Evolutionary conservation across 1,284 basidiomycete genomes (phyloP).

Genomic region (Marasmius sp.): DNA sequence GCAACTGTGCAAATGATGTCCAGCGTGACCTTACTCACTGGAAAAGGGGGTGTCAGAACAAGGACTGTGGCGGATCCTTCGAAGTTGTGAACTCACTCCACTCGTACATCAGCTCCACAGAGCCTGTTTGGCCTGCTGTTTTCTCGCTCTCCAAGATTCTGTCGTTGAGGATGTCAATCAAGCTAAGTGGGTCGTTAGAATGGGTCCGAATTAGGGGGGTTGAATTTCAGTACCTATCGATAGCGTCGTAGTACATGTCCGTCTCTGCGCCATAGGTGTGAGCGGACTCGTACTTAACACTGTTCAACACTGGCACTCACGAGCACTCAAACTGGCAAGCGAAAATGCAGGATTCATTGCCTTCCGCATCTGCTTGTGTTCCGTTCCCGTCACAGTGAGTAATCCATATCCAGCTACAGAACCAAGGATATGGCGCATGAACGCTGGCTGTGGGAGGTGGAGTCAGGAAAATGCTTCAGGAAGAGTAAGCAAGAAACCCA

Average conservation of each 20-base stretch:
- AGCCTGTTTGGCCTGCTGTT: slow-evolving; percentile 19
- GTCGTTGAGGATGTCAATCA: slow-evolving; percentile 37
- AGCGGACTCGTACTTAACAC: not conserved
- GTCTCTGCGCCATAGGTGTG: slow-evolving; percentile 33
- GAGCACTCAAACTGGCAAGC: slow-evolving; percentile 41
- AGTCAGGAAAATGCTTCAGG: not conserved
- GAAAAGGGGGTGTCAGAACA: not conserved
- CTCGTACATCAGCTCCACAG: slow-evolving; percentile 40
- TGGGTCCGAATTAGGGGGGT: not conserved
- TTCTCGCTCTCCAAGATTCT: not conserved
- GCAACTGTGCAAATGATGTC: slow-evolving; percentile 52
- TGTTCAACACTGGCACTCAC: slow-evolving; percentile 30
- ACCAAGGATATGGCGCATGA: slow-evolving; percentile 41
- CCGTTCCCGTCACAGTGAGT: slow-evolving; percentile 45
- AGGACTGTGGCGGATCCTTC: not conserved
- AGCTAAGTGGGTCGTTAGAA: slow-evolving; percentile 23
- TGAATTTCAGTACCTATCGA: slow-evolving; percentile 35
- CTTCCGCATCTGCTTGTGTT: slow-evolving; percentile 48
- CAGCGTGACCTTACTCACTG: slow-evolving; percentile 51
- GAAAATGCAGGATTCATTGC: slow-evolving; percentile 53
- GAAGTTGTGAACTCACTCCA: slow-evolving; percentile 38
- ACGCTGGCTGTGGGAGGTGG: slow-evolving; percentile 34
- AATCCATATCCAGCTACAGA: slow-evolving; percentile 45
- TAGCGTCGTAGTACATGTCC: slow-evolving; percentile 47
- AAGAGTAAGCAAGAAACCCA: slow-evolving; percentile 19